phyloP scores from a whole-genome alignment of 305 asterid genomes.

The Striga hermonthica region DNA sequence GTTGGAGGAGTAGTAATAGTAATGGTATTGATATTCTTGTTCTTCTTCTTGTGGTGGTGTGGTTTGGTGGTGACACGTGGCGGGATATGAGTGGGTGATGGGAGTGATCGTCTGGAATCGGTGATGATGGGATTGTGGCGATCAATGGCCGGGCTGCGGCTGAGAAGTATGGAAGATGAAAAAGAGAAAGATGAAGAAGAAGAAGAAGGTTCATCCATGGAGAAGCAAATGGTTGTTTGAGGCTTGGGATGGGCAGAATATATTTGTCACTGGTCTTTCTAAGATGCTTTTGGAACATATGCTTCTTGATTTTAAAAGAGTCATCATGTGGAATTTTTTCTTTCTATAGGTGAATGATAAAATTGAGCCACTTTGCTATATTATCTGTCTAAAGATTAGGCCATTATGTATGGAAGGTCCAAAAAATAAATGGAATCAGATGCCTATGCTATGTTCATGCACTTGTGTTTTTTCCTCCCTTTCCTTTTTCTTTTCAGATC shows the following conservation, averaged over 20 bases:
- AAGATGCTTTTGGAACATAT: slow-evolving; percentile 38
- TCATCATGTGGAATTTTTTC: slow-evolving; percentile 15
- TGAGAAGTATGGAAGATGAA: slow-evolving; percentile 33
- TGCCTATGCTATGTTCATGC: slow-evolving; percentile 28
- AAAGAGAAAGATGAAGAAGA: slow-evolving; percentile 36
- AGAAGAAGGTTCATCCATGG: slow-evolving; percentile 45
- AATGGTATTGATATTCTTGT: slow-evolving; percentile 25
- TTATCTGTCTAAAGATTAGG: background rate
- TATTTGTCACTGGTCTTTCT: slow-evolving; percentile 26
- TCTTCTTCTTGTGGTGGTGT: slow-evolving; percentile 16
- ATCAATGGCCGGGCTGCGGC: slow-evolving; percentile 66
- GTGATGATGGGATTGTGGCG: slow-evolving; percentile 75
- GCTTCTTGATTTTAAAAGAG: slow-evolving; percentile 21
- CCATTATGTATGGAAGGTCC: background rate
- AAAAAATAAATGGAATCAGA: slow-evolving; percentile 40
- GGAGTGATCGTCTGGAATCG: slow-evolving; percentile 47
- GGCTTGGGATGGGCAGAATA: slow-evolving; percentile 64
- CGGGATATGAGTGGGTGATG: slow-evolving; percentile 32
- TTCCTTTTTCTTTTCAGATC: no score
- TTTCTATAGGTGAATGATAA: slow-evolving; percentile 23
- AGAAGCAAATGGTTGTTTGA: slow-evolving; percentile 47
- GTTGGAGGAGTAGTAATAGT: no score
- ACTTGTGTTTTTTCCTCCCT: no score
- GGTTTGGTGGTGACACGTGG: slow-evolving; percentile 31
- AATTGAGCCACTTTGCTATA: slow-evolving; percentile 24